Evolutionary conservation across 2,329 filamentous ascomycete species (phyloP), one percentile per base, ranked within the genome.

Genomic region (Rutstroemia sp.): DNA sequence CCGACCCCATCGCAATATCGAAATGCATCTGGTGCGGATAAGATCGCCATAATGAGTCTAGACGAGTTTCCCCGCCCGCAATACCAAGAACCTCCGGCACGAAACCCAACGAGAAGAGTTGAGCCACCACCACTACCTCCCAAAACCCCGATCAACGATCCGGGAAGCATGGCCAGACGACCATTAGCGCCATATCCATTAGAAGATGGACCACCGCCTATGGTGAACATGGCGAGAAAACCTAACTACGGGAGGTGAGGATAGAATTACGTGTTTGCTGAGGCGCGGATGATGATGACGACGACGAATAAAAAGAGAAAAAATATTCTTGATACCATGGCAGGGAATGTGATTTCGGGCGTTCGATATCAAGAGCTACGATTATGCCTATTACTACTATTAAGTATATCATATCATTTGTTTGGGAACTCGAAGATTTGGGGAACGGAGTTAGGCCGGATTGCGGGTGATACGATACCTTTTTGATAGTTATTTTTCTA

Each of bases 191-290:
- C 89, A 37, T 96, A 96, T 69, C 92, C 92, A 0, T 73, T 89
- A 48, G 85, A 84, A 47, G 87, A 95, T 65, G 88, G 87, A 25
- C 86, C 87, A 27, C 92, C 92, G 17, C 92, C 92, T 3, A 77
- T 81, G 6, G 90, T 95, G 7, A 95, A 95, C 66, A 88, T 90
- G 79, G 84, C 87, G 46, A 83, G 86, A 63, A 96, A 96, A 71
- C 92, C 92, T 8, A 62, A 69, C 47, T 69, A 69, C 46, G 63
- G 59, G 37, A 60, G 57, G 12, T 56, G 38, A 45, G 46, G 42
- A 41, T 16, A 41, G 38, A 41, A 14, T 30, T 30, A 30, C 10
- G 27, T 30, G 27, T 30, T 10, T 12, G 10, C 27, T 30, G 27
- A 8, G 27, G 27, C 27, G 27, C 27, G 10, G 27, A 30, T 30